Evolutionary conservation across 805 yeast genomes (phyloP).

Genomic region (Ogataea pignaliae): DNA sequence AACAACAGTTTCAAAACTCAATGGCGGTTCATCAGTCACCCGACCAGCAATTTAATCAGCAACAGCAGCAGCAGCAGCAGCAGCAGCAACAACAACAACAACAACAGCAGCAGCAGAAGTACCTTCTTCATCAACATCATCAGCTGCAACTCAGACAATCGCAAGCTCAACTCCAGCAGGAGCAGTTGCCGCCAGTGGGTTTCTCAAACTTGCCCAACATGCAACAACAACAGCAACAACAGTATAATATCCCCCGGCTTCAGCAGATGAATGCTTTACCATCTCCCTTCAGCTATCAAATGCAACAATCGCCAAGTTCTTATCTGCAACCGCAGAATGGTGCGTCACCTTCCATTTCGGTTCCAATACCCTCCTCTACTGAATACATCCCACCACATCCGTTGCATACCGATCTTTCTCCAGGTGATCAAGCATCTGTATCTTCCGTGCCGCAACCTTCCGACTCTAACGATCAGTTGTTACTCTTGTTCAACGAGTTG

Average conservation of each 20-base stretch:
- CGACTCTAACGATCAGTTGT: conserved; percentile 11
- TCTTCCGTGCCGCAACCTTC: neutral
- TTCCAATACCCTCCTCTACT: no score
- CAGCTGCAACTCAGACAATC: neutral
- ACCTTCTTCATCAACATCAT: neutral
- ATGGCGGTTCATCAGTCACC: neutral
- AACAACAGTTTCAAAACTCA: no score
- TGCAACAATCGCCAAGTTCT: no score
- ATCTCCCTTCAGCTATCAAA: no score
- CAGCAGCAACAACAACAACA: neutral
- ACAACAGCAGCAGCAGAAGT: neutral
- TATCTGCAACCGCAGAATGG: no score
- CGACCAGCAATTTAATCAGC: neutral
- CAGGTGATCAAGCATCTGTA: neutral
- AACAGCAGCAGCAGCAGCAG: conserved; percentile 1
- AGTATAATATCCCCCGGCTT: neutral
- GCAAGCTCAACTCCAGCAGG: neutral
- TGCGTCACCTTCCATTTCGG: no score
- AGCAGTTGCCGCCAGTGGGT: neutral
- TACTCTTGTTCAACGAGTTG: conserved; percentile 14
- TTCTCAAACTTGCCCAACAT: no score
- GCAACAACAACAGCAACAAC: neutral
- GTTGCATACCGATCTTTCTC: no score
- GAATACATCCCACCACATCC: no score
- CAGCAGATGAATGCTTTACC: neutral